A percentile compares a stretch with the other conserved stretches of the same genome.
phyloP scores from a whole-genome alignment of 2,329 filamentous ascomycete genomes.

The Pyrenochaeta sp. region DNA sequence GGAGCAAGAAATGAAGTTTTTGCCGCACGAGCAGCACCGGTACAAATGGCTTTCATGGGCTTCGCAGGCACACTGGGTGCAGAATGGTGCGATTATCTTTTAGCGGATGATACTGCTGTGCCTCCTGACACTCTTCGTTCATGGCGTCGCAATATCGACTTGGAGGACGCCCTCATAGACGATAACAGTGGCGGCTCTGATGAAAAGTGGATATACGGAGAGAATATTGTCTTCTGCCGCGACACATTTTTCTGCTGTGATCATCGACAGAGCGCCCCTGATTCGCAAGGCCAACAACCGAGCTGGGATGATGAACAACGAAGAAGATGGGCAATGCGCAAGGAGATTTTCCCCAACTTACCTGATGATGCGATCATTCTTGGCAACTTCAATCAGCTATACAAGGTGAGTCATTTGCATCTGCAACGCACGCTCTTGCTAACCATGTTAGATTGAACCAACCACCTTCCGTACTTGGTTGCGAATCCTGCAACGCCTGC shows the following conservation, averaged over 20 bases:
- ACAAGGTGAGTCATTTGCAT: slow-evolving; percentile 73
- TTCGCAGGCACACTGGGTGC: slow-evolving; percentile 95
- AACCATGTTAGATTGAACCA: slow-evolving; percentile 79
- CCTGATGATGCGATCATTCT: slow-evolving; percentile 87
- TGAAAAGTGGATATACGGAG: slow-evolving; percentile 91
- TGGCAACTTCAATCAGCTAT: slow-evolving; percentile 98
- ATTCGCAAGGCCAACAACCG: slow-evolving; percentile 68
- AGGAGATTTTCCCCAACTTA: slow-evolving; percentile 85
- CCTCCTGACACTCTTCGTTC: slow-evolving; percentile 83
- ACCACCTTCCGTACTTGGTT: slow-evolving; percentile 96
- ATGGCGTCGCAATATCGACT: slow-evolving; percentile 75
- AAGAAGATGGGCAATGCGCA: slow-evolving; percentile 90
- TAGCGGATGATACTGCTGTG: slow-evolving; percentile 88
- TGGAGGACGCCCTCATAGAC: slow-evolving; percentile 72
- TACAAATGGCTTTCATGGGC: slow-evolving; percentile 99
- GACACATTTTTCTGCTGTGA: slow-evolving; percentile 99
- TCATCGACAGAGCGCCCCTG: slow-evolving; percentile 87
- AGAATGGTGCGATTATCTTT: slow-evolving; percentile 98
- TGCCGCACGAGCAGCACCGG: slow-evolving; percentile 89
- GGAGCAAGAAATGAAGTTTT: slow-evolving; percentile 98
- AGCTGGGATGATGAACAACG: slow-evolving; percentile 86
- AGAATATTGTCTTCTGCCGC: slow-evolving; percentile 93
- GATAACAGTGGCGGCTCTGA: slow-evolving; percentile 72
- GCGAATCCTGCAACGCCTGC: slow-evolving; percentile 83
- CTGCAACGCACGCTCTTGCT: slow-evolving; percentile 1